Base-by-base conservation (phyloP, 1,139 yeast species). In the Kodamaea sp. region DNA sequence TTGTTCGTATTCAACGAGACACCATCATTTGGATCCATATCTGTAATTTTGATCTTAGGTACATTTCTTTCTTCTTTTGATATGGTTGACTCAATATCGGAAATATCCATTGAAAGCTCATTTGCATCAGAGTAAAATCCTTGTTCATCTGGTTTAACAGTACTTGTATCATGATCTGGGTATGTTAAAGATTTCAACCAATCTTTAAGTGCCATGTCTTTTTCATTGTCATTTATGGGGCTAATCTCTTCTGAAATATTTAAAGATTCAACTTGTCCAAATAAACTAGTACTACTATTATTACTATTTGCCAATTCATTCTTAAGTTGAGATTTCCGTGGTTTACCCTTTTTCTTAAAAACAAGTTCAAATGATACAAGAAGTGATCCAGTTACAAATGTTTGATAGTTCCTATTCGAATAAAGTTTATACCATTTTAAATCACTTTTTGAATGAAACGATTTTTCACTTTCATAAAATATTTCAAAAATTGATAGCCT, bases 321-420 rank as follows among this genome's bases (percentile, higher is more conserved):
- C 11, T 26, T n/a, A n/a, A n/a, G 28, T 26, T 26, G n/a, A n/a
- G n/a, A 9, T n/a, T n/a, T 29, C 4, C 15, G 3, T n/a, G 32
- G 15, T 7, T 9, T 11, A 7, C 25, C 32, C 22, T 41, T 47
- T 34, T 46, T 48, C 37, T 52, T 61, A 7, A 65, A 55, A n/a
- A 60, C 54, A 35, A 80, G 53, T 38, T 74, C 73, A 46, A 81
- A 75, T 24, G 73, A 69, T n/a, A 79, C 50, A 31, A 69, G 62
- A 4, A 83, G 46, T 0, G 81, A 73, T 0, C 89, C 89, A 0
- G 82, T 75, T 8, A 79, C 78, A 53, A 67, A 78, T 7, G 75
- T 61, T 32, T 72, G 73, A 42, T 72, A 62, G 3, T 63, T 51
- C 32, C 58, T 59, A 20, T 73, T 70, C 2, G 84, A 78, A 42